Evolutionary conservation across 306 rosid species (phyloP).

Genomic region (Vigna angularis): DNA sequence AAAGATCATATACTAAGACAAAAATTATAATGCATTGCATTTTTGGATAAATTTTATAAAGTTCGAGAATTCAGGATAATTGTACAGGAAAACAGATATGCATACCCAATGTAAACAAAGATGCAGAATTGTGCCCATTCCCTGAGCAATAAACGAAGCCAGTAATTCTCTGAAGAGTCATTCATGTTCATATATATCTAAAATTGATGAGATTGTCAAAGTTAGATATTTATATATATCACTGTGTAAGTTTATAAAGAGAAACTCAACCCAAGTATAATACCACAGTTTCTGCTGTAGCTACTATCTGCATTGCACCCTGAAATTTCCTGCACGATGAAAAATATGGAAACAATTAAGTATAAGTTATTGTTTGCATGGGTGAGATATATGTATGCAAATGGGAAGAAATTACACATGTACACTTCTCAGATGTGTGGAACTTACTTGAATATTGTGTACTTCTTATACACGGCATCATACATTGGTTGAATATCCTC

Average conservation of each 20-base stretch:
- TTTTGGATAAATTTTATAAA: background rate
- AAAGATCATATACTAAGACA: background rate
- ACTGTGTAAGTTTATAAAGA: slow-evolving; percentile 21
- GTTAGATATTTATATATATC: background rate
- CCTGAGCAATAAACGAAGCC: slow-evolving; percentile 85
- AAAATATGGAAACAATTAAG: slow-evolving; percentile 38
- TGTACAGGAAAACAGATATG: slow-evolving; percentile 22
- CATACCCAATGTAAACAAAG: slow-evolving; percentile 91
- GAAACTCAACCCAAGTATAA: slow-evolving; percentile 36
- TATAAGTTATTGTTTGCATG: slow-evolving; percentile 26
- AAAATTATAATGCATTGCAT: background rate
- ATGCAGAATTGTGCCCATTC: slow-evolving; percentile 94
- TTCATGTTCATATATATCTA: slow-evolving; percentile 85
- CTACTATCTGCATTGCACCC: slow-evolving; percentile 97
- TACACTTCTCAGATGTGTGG: slow-evolving; percentile 8
- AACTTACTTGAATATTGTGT: slow-evolving; percentile 90
- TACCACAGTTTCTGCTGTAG: slow-evolving; percentile 89
- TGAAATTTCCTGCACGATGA: slow-evolving; percentile 78
- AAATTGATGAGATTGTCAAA: slow-evolving; percentile 36
- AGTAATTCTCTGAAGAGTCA: slow-evolving; percentile 75
- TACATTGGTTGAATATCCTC: slow-evolving; percentile 83
- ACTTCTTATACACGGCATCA: slow-evolving; percentile 82
- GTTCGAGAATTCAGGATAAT: slow-evolving; percentile 33
- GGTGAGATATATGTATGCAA: background rate
- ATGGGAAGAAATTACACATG: slow-evolving; percentile 16